Conservation (phyloP, 176 grass and related monocot genomes). For the Juncus effusus region DNA sequence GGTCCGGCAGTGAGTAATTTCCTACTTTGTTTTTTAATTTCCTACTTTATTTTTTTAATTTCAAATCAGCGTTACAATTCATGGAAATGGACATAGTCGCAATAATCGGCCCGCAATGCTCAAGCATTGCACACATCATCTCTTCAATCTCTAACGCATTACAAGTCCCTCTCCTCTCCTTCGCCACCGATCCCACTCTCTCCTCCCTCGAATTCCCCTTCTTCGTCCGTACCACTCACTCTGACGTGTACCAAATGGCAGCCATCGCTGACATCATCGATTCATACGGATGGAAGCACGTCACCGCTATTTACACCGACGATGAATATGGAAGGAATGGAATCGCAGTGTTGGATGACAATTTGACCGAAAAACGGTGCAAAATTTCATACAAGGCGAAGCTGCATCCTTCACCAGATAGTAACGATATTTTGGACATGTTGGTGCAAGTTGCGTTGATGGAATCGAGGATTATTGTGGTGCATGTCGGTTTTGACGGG, state of each 20-base stretch:
- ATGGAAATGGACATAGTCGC: constrained; percentile 87
- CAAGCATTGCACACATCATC: constrained; percentile 75
- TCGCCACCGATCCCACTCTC: constrained; percentile 81
- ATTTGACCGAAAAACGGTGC: constrained; percentile 50
- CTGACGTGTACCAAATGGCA: constrained; percentile 82
- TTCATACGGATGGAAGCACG: constrained; percentile 74
- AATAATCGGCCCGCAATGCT: constrained; percentile 88
- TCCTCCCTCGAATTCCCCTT: constrained; percentile 77
- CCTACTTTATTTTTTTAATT: constrained; percentile 6
- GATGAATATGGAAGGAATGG: constrained; percentile 92
- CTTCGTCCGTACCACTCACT: constrained; percentile 68
- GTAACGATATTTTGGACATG: constrained; percentile 52
- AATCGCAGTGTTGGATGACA: constrained; percentile 75
- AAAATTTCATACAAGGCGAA: constrained; percentile 63
- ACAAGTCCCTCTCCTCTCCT: constrained; percentile 72
- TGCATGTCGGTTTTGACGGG: constrained; percentile 51
- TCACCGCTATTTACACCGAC: constrained; percentile 73
- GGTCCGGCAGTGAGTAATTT: too few species aligned
- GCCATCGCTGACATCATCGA: constrained; percentile 73
- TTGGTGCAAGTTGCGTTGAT: constrained; percentile 57
- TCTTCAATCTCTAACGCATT: constrained; percentile 78
- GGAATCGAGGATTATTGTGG: constrained; percentile 77
- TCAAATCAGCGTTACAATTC: constrained; percentile 59
- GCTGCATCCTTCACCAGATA: constrained; percentile 39
- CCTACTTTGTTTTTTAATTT: not conserved